Evolutionary conservation across 139 green algal genomes (phyloP), one percentile per base, ranked within the genome.

Genomic region (Pseudopediastrum boryanum): DNA sequence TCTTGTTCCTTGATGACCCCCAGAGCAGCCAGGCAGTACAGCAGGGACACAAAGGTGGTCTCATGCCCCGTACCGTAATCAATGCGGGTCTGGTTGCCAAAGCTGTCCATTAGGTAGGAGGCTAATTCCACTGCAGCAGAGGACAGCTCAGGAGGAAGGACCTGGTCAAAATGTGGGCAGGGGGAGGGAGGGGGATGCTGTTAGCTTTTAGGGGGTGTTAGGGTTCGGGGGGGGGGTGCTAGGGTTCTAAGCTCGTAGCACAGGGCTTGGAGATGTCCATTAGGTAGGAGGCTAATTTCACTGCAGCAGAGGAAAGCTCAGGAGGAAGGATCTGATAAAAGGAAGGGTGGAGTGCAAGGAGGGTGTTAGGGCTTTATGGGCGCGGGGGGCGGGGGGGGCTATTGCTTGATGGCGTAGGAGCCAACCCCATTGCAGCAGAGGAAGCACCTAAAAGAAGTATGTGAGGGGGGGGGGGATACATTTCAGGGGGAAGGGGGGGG

Each of bases 21-120:
- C 52, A 97, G 79, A 78, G 79, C 84, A 0, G 92, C 87, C 43
- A 99, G 87, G 90, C 95, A 99, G 81, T 90, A 97, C 50, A 99
- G 87, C 59, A 98, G 86, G 29, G 90, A 93, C 9, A 52, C 86
- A 78, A 99, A 99, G 1, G 90, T 96, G 25, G 96, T 78, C 38
- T 78, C 71, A 16, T 78, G 71, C 25, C 94, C 94, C 2, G 96
- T 99, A 51, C 96, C 96, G 70, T 99, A 99, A 81, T 99, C 96
- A 35, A 99, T 98, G 36, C 96, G 90, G 0, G 90, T 94, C 6
- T 81, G 16, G 75, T 99, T 98, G 66, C 96, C 96, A 85, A 99
- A 97, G 75, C 86, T 94, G 77, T 98, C 95, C 0, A 80, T 31
- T 12, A 95, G 79, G 81, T 99, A 99, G 8, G 89, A 79, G 0